phyloP scores from a whole-genome alignment of 2,329 filamentous ascomycete genomes.

The Pezicula radicicola region DNA sequence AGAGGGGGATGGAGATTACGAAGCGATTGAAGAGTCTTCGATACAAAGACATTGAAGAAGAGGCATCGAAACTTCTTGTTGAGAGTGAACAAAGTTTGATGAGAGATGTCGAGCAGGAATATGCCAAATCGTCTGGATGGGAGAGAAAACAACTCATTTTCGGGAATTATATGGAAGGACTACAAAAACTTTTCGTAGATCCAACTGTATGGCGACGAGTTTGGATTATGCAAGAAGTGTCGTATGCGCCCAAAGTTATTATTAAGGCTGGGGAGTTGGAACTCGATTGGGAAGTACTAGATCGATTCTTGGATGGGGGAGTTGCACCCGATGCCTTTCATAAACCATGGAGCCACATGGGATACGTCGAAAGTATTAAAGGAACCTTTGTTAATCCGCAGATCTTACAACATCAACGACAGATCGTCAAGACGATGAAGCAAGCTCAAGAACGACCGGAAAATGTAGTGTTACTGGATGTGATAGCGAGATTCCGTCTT shows the following conservation, averaged over 20 bases:
- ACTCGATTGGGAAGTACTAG: slow-evolving; percentile 10
- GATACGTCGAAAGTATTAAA: neutral
- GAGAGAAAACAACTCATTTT: no score
- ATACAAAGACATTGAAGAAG: no score
- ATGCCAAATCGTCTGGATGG: no score
- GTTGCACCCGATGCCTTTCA: slow-evolving; percentile 1
- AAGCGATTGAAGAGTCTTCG: no score
- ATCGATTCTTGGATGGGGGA: neutral
- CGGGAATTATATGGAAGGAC: neutral
- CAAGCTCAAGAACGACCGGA: slow-evolving; percentile 1
- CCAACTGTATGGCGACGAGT: slow-evolving; percentile 8
- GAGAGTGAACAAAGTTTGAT: no score
- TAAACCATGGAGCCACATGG: neutral
- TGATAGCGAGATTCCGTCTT: slow-evolving; percentile 12
- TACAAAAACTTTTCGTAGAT: neutral
- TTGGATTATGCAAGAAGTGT: slow-evolving; percentile 16
- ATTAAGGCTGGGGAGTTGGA: neutral
- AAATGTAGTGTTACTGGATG: slow-evolving; percentile 6
- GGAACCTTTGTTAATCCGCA: neutral
- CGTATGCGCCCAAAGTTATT: slow-evolving; percentile 9
- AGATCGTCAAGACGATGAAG: neutral
- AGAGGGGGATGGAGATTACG: no score
- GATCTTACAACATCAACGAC: slow-evolving; percentile 1
- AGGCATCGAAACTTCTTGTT: neutral
- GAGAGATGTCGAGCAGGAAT: no score